Evolutionary conservation across 805 yeast genomes (phyloP).

Genomic region (Monosporozyma siamensis): DNA sequence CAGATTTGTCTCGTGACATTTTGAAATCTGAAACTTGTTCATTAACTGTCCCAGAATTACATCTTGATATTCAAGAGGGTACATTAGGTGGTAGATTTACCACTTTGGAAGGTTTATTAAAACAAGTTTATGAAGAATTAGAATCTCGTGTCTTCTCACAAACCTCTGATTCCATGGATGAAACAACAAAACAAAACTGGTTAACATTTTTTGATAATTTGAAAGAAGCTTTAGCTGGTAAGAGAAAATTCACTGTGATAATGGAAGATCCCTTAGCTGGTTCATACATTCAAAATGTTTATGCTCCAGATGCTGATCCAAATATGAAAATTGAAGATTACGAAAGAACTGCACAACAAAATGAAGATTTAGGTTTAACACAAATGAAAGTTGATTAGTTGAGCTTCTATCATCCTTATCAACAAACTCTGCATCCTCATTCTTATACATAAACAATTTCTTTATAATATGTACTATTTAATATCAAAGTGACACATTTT

Average conservation of each 20-base stretch:
- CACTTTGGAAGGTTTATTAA: conserved; percentile 85
- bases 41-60: conserved; percentile 74
- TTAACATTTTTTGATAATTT: conserved; percentile 60
- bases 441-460: neutral
- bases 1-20: conserved; percentile 89
- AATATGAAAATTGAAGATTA: conserved; percentile 86
- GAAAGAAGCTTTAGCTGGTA: conserved; percentile 73
- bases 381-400: conserved; percentile 31
- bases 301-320: conserved; percentile 97
- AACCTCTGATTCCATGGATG: conserved; percentile 88
- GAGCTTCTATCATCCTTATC: neutral
- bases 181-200: conserved; percentile 74
- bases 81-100: conserved; percentile 98
- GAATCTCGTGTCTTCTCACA: conserved; percentile 74
- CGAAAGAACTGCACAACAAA: conserved; percentile 81
- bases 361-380: conserved; percentile 80
- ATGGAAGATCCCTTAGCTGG: conserved; percentile 96
- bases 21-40: conserved; percentile 92
- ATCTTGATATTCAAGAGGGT: conserved; percentile 87
- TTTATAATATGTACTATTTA: neutral
- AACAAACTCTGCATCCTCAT: neutral
- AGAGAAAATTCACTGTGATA: conserved; percentile 67
- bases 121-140: conserved; percentile 84
- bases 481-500: too few relatives aligned
- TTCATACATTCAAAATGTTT: conserved; percentile 93